A percentile compares a stretch with the other conserved stretches of the same genome.
Evolutionary conservation across 345 rosid species (phyloP).

Genomic region (Luvunga scandens): DNA sequence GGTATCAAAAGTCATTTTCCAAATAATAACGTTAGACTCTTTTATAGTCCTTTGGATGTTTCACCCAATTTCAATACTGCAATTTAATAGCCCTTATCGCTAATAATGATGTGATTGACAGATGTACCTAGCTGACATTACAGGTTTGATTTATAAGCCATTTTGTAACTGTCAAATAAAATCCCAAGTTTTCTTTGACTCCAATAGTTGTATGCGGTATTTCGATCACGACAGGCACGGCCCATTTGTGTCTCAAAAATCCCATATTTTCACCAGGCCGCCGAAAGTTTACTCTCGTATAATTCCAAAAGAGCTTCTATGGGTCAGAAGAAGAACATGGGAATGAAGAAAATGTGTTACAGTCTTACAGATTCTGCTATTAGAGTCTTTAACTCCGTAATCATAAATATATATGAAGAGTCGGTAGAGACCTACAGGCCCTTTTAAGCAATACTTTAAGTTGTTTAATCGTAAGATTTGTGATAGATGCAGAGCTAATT

Average conservation of each 20-base stretch:
- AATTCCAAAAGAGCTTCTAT: neutral
- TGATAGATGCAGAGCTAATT: neutral
- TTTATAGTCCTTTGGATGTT: too few species aligned
- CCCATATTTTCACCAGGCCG: neutral
- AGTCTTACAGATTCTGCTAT: neutral
- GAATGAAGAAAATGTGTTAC: neutral
- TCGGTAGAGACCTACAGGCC: neutral
- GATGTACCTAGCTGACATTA: conserved; percentile 12
- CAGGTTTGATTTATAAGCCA: neutral
- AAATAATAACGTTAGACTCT: too few species aligned
- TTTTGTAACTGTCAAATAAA: neutral
- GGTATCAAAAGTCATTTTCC: too few species aligned
- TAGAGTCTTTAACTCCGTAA: neutral
- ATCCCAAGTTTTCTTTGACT: neutral
- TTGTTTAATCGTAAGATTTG: neutral
- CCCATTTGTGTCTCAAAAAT: neutral
- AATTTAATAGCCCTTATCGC: too few species aligned
- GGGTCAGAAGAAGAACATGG: neutral
- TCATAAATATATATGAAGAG: neutral
- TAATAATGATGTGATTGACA: neutral
- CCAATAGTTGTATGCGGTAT: neutral
- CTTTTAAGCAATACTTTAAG: neutral
- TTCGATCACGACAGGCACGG: neutral
- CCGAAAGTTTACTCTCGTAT: conserved; percentile 7
- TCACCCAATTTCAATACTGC: too few species aligned